Base-by-base conservation (phyloP, 1,284 basidiomycete species). In the Malassezia dermatis region DNA sequence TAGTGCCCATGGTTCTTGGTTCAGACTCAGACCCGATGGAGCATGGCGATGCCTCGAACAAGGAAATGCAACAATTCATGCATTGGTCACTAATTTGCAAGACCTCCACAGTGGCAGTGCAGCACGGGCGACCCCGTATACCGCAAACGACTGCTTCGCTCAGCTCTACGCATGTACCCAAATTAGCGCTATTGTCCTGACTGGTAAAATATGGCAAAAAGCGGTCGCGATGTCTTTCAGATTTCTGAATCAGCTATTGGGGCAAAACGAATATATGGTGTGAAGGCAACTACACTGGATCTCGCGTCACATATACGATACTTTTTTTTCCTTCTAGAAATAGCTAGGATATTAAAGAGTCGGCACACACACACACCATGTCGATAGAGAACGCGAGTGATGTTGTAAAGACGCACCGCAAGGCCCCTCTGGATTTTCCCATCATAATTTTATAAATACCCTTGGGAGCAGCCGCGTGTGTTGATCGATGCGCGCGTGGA, bases 71-170 rank as follows among this genome's bases (percentile, higher is more conserved):
- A 39, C 15, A 23, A 39, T 39, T 2, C 19, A 39, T 10, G 37
- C 37, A 39, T 11, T 7, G 34, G 15, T 13, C 34, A 15, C 4
- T n/a, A 35, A 8, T 2, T 35, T 19, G 37, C 19, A 12, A 11
- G n/a, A 39, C 37, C 37, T 39, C 37, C 37, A 39, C 37, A 39
- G 37, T 39, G 37, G 37, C 37, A 21, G 37, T 39, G 37, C 37
- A 39, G 15, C 34, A 10, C n/a, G 19, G 11, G 17, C 4, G 13
- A 13, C 5, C 4, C 32, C n/a, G 15, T 13, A n/a, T 15, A 34
- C 11, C 15, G 8, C 32, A n/a, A n/a, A 11, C 31, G 4, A 32
- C 26, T 5, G 26, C 11, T 6, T 2, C 28, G 8, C 2, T 10
- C 8, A 30, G 28, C 7, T 30, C 28, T 12, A 30, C 11, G 10